phyloP scores from a whole-genome alignment of 495 filamentous ascomycete genomes.

The Daldinia grandis region DNA sequence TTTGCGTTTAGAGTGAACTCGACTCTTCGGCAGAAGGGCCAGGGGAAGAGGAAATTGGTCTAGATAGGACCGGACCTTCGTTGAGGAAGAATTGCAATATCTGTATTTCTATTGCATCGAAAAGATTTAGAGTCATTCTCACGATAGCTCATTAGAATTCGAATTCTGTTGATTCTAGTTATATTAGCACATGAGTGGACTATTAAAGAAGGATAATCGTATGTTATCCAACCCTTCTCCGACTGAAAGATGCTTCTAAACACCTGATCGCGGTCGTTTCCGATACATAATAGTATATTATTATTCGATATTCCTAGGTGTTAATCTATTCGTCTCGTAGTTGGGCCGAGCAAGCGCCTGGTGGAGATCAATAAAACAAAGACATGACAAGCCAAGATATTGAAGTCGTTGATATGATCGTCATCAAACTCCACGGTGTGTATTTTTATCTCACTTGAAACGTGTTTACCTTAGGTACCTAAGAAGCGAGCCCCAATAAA shows the following conservation, averaged over 20 bases:
- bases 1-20: slow-evolving; percentile 33
- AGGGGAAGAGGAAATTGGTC: slow-evolving; percentile 3
- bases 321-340: slow-evolving; percentile 3
- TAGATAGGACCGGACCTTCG: slow-evolving; percentile 13
- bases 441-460: slow-evolving; percentile 24
- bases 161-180: slow-evolving; percentile 12
- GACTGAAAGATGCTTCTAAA: not conserved
- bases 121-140: slow-evolving; percentile 11
- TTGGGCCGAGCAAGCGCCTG: not conserved
- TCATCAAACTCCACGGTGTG: not conserved
- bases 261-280: not conserved
- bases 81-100: slow-evolving; percentile 23
- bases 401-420: slow-evolving; percentile 5
- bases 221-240: not conserved
- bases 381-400: slow-evolving; percentile 29
- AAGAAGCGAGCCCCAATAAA: slow-evolving; percentile 19
- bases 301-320: not conserved
- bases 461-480: not conserved
- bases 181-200: not conserved
- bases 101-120: slow-evolving; percentile 44
- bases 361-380: slow-evolving; percentile 22
- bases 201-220: not conserved
- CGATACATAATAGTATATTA: not conserved
- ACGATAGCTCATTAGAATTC: slow-evolving; percentile 6
- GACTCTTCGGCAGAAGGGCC: slow-evolving; percentile 19